phyloP scores from a whole-genome alignment of 2,329 filamentous ascomycete genomes.

The Cryphonectria japonica region DNA sequence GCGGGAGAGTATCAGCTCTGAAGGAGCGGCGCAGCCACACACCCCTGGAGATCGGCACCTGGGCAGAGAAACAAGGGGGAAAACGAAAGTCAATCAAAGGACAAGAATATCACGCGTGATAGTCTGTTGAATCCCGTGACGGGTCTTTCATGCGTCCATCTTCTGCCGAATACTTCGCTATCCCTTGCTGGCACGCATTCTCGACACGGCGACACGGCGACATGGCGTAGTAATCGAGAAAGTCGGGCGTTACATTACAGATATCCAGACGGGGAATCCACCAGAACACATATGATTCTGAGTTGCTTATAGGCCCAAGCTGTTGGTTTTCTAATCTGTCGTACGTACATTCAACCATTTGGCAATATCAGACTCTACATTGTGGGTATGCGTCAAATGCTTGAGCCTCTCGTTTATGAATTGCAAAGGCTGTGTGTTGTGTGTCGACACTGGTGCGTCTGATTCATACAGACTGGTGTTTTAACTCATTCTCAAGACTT shows the following conservation, averaged over 20 bases:
- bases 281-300: neutral
- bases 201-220: neutral
- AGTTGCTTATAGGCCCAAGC: neutral
- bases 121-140: neutral
- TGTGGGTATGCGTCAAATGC: too few species aligned
- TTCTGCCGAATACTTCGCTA: neutral
- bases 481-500: too few species aligned
- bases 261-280: too few species aligned
- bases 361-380: neutral
- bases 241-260: too few species aligned
- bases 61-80: neutral
- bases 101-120: neutral
- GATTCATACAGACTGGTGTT: neutral
- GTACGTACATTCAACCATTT: neutral
- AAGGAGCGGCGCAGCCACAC: neutral
- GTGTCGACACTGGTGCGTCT: neutral
- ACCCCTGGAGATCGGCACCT: neutral
- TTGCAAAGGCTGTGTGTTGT: neutral
- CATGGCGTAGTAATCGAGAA: too few species aligned
- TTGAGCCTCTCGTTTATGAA: too few species aligned
- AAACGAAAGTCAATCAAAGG: neutral
- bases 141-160: neutral
- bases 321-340: neutral
- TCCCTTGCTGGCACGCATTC: neutral
- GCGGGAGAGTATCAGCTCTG: neutral